Base-by-base conservation (phyloP, 1,284 basidiomycete species). In the Trametes polyzona region DNA sequence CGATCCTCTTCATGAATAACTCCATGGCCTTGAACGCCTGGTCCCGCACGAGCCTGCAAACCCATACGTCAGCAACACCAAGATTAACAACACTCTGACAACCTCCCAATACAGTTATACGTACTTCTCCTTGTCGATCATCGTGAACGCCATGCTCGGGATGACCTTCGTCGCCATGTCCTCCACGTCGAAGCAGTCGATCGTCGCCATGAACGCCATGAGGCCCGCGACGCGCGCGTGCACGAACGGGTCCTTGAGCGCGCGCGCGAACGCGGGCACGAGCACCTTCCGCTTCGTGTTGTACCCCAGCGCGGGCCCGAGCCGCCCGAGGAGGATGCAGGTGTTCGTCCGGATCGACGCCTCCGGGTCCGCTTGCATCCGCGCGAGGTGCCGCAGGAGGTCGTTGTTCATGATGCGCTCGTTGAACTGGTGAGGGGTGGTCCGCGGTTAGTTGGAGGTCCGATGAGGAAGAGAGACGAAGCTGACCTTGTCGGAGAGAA, bases 361-460 rank as follows among this genome's bases (percentile, higher is more conserved):
- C 74, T 98, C 96, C 0, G 88, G 78, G 69, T 99, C 96, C 17
- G 84, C 86, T 76, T 99, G 97, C 74, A 93, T 92, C 66, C 93
- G 93, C 1, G 96, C 96, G 17, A 99, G 84, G 61, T 93, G 84
- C 3, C 96, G 90, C 1, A 99, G 83, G 27, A 99, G 85, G 59
- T 99, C 97, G 65, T 99, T 99, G 76, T 99, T 99, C 41, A 99
- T 82, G 39, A 98, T 88, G 1, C 96, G 88, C 63, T 98, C 95
- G 47, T 81, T 92, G 43, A 98, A 79, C 92, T 95, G 59, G 1
- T 21, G 37, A 47, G 29, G 30, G 5, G 11, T 43, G 24, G 40
- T 33, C 26, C 33, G 5, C 12, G 1, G 33, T 17, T 29, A 44
- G 23, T 30, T 32, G 6, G n/a, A 35, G 21, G 17, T 29, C 10